Conservation (phyloP, 768 basidiomycete species). For the Auriscalpium vulgare region DNA sequence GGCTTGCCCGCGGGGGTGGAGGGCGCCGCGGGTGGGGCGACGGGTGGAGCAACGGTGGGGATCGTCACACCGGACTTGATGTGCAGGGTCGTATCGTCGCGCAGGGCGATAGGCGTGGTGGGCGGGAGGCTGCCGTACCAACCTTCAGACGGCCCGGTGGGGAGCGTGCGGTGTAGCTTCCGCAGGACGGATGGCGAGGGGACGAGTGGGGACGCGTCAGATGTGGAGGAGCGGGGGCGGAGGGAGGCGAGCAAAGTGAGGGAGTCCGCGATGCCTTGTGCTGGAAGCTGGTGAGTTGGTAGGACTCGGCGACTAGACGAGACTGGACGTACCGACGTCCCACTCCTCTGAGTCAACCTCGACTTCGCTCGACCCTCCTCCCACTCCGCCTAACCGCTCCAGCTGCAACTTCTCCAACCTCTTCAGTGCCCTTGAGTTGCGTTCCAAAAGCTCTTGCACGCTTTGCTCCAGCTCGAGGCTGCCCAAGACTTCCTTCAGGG, state of each 20-base stretch:
- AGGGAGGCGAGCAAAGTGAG: constrained; percentile 60
- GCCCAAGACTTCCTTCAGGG: constrained; percentile 53
- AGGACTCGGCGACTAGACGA: background rate
- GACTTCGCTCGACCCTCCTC: constrained; percentile 35
- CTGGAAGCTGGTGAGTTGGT: constrained; percentile 26
- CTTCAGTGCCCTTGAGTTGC: constrained; percentile 55
- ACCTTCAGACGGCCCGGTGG: constrained; percentile 47
- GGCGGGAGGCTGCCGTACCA: constrained; percentile 72
- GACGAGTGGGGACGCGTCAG: constrained; percentile 37
- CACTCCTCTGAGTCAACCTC: constrained; percentile 75
- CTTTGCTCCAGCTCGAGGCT: constrained; percentile 60
- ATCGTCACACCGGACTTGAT: constrained; percentile 32
- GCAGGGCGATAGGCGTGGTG: constrained; percentile 48
- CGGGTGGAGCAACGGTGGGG: constrained; percentile 2
- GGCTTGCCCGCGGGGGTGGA: constrained; percentile 24
- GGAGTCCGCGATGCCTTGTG: constrained; percentile 66
- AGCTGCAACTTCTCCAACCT: constrained; percentile 62
- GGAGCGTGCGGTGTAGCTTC: constrained; percentile 64
- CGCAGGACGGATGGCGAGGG: constrained; percentile 62
- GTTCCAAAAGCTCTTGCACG: constrained; percentile 58
- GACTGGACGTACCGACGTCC: constrained; percentile 56
- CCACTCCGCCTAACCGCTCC: constrained; percentile 40
- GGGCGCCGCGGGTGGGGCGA: constrained; percentile 22
- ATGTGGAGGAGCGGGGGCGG: constrained; percentile 50
- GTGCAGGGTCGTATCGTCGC: constrained; percentile 70